A percentile compares a stretch with the other conserved stretches of the same genome.
Evolutionary conservation across 2,329 filamentous ascomycete genomes (phyloP).

Genomic region (Fusarium mangiferae): DNA sequence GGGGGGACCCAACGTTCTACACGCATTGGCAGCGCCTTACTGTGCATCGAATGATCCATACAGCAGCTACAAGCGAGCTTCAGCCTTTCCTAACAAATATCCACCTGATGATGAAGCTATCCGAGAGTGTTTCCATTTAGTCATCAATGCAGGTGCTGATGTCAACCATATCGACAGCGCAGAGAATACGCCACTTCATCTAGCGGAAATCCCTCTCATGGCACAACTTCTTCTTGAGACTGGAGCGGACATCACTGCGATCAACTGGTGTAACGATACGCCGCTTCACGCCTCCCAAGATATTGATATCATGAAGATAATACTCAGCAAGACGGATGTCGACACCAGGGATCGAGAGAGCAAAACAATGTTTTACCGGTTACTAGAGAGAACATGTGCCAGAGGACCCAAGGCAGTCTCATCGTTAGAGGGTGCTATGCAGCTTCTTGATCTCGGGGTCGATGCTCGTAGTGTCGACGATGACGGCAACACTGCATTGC

Average conservation of each 20-base stretch:
- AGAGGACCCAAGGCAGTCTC: background rate
- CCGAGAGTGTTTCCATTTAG: background rate
- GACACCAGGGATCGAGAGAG: background rate
- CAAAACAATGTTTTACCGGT: background rate
- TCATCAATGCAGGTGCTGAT: background rate
- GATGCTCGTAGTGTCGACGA: background rate
- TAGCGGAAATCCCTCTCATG: background rate
- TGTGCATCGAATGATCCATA: background rate
- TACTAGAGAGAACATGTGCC: rapidly evolving
- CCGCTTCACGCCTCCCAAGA: background rate
- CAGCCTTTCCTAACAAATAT: background rate
- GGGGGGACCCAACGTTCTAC: background rate
- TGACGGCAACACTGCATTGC: background rate
- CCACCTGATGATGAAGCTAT: background rate
- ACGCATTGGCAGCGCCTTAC: background rate
- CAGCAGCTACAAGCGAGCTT: background rate
- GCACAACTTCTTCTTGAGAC: background rate
- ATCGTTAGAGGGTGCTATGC: background rate
- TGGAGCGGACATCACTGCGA: background rate
- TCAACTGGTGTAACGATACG: background rate
- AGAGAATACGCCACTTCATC: background rate
- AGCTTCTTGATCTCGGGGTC: background rate
- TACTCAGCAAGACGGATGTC: background rate
- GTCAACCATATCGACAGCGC: background rate
- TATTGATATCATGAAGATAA: background rate